Evolutionary conservation across 1,139 yeast genomes (phyloP), one percentile per base, ranked within the genome.

Genomic region (Pichia cactophila): DNA sequence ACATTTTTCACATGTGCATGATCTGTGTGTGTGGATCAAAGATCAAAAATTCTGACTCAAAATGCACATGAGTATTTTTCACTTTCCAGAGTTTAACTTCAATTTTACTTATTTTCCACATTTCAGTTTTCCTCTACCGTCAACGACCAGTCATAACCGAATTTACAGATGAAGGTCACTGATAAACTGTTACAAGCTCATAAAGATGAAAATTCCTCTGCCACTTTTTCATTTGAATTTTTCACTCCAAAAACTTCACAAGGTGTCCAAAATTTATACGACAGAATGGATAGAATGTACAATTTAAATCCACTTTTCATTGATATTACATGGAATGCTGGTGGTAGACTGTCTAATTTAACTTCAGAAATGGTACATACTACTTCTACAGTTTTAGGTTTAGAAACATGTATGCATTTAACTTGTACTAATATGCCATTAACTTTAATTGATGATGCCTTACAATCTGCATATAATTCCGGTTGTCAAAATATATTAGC

Each of bases 301-400:
- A 90, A 86, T 58, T 74, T 90, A 61, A 84, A 85, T 56, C 98
- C 98, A 1, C 81, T 86, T 55, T 92, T 92, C 65, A 83, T 92
- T 53, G 98, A 92, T 64, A 86, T 92, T 56, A 92, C 98, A 1
- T 92, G 98, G 98, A 90, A 90, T 62, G 98, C 98, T 2, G 98
- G 98, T 42, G 97, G 97, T 9, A 75, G 90, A 52, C 71, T 86
- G 45, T 83, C 95, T 7, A 79, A 80, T 46, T 71, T 87, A 59
- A 86, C 97, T 42, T 84, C 87, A 49, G 97, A 90, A 60, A 85
- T 92, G 80, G 95, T 92, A 5, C 79, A 88, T 58, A 89, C 96
- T 2, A 81, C 97, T 0, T 96, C 90, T 61, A 83, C 92, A 3
- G 88, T 89, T n/a, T 74, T 89, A 52, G 97, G 97, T 9, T 73